Percentiles rank a stretch among this genome's conserved stretches.
Evolutionary conservation across 2,329 filamentous ascomycete species (phyloP).

Genomic region (Reticulascus tulasneorum): DNA sequence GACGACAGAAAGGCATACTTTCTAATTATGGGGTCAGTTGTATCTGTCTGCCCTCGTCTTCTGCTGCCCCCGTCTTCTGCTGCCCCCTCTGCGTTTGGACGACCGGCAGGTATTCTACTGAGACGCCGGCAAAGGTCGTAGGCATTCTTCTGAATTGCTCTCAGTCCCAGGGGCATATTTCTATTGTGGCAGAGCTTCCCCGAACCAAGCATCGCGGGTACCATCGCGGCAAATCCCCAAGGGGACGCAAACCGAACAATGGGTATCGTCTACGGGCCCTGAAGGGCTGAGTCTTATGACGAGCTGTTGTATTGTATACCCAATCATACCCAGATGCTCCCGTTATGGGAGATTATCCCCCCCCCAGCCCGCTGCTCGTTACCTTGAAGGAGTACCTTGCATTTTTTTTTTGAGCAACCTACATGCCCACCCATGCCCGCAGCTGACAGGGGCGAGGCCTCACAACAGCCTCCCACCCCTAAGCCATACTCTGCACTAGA

Average conservation of each 20-base stretch:
- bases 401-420: slow-evolving; percentile 12
- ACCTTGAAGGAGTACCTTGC: slow-evolving; percentile 19
- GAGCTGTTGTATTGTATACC: slow-evolving; percentile 8
- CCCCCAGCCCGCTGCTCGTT: slow-evolving; percentile 13
- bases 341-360: slow-evolving; percentile 10
- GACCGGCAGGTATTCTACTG: too few species aligned
- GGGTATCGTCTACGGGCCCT: slow-evolving; percentile 9
- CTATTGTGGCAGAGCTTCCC: too few species aligned
- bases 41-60: too few species aligned
- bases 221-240: slow-evolving; percentile 11
- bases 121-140: too few species aligned
- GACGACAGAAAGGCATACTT: too few species aligned
- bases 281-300: slow-evolving; percentile 15
- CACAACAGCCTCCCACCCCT: slow-evolving; percentile 22
- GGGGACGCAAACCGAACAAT: slow-evolving; percentile 9
- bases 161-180: too few species aligned
- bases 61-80: too few species aligned
- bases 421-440: slow-evolving; percentile 16
- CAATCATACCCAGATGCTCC: slow-evolving; percentile 12
- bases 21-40: too few species aligned
- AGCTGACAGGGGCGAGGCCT: slow-evolving; percentile 22
- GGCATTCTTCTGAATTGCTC: too few species aligned
- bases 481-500: too few species aligned
- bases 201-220: too few species aligned
- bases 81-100: too few species aligned